These are phyloP conservation scores for Rasamsonia emersonii DNA, from an alignment of 2,329 filamentous ascomycete species.

Conservation along the genomic window DNA sequence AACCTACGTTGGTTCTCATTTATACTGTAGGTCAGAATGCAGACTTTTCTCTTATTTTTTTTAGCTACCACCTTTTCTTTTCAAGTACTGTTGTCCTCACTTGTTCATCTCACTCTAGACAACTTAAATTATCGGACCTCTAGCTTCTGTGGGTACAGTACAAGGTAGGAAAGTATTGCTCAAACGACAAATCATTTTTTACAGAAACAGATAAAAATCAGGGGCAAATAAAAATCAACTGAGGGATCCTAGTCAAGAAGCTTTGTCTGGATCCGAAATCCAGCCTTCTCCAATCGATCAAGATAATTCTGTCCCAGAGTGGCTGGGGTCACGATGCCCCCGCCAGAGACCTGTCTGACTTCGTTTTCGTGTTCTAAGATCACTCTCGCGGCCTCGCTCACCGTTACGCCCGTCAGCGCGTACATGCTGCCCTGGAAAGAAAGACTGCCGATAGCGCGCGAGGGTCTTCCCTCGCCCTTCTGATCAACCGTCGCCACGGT, in stretches of 20 bases:
- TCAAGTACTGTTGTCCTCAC: no score
- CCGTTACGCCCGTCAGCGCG: slow-evolving; percentile 33
- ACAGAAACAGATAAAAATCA: no score
- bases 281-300: slow-evolving; percentile 36
- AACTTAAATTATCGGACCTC: no score
- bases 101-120: no score
- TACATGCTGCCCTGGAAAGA: slow-evolving; percentile 36
- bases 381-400: slow-evolving; percentile 38
- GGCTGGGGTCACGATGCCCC: slow-evolving; percentile 40
- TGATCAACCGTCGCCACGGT: slow-evolving; percentile 39
- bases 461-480: slow-evolving; percentile 17
- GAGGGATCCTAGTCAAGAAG: slow-evolving; percentile 19
- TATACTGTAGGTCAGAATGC: no score
- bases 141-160: no score
- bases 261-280: slow-evolving; percentile 33
- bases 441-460: slow-evolving; percentile 35
- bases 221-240: no score
- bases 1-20: no score
- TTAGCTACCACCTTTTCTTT: no score
- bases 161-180: no score
- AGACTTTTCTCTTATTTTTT: no score
- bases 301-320: slow-evolving; percentile 40
- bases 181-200: no score
- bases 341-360: slow-evolving; percentile 31
- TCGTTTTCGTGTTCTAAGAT: slow-evolving; percentile 35